phyloP scores from a whole-genome alignment of 108 stramenopile genomes.

The Chaetoceros muelleri region DNA sequence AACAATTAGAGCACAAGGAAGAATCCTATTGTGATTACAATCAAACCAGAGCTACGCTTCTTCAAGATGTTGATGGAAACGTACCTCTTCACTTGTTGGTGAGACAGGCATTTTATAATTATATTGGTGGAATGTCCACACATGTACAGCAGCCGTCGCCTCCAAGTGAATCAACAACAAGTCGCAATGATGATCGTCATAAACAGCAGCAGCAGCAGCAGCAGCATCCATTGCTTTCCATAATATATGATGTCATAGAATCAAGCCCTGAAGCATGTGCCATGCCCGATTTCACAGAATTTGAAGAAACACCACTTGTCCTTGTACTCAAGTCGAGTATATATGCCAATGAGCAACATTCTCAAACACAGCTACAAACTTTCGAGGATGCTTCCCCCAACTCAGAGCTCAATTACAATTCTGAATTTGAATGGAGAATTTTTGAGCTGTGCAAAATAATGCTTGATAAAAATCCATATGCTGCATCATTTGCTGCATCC shows the following conservation, averaged over 20 bases:
- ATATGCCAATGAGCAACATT: constrained; percentile 29
- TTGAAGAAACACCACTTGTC: constrained; percentile 67
- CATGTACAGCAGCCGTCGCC: too few relatives aligned
- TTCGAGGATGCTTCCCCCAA: too few relatives aligned
- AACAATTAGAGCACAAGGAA: not conserved
- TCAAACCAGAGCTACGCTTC: constrained; percentile 26
- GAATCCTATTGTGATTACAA: too few relatives aligned
- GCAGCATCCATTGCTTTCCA: constrained; percentile 14
- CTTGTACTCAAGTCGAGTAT: constrained; percentile 60
- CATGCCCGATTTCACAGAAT: constrained; percentile 59
- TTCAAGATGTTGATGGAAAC: constrained; percentile 69
- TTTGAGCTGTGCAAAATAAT: constrained; percentile 54
- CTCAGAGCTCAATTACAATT: constrained; percentile 25
- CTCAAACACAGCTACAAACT: not conserved
- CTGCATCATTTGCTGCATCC: constrained; percentile 55
- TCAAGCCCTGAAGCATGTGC: constrained; percentile 54
- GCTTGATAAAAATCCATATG: constrained; percentile 49
- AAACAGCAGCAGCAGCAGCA: not conserved
- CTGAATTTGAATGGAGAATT: constrained; percentile 45
- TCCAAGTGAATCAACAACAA: too few relatives aligned
- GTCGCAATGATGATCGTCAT: constrained; percentile 5
- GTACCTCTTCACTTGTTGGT: constrained; percentile 65
- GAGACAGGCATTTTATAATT: constrained; percentile 41
- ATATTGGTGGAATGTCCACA: constrained; percentile 27
- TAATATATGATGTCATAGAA: constrained; percentile 35